phyloP scores from a whole-genome alignment of 768 basidiomycete species.

The Russula compacta region DNA sequence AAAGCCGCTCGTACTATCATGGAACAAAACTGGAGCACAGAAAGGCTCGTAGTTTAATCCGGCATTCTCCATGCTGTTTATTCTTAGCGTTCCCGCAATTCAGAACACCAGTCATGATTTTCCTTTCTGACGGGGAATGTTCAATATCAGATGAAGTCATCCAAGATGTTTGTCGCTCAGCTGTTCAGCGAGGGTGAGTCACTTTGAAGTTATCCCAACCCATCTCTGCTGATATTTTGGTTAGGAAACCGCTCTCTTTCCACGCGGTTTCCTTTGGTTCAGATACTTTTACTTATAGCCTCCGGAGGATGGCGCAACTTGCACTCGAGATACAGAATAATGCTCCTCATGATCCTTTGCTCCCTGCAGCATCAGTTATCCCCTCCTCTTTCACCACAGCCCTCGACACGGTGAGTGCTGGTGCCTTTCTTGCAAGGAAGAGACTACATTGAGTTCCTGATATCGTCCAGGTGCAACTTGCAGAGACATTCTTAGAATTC shows the following conservation, averaged over 20 bases:
- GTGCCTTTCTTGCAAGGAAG: background rate
- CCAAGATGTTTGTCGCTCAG: slow-evolving; percentile 34
- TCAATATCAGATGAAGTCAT: slow-evolving; percentile 29
- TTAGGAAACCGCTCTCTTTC: slow-evolving; percentile 47
- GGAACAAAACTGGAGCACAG: slow-evolving; percentile 41
- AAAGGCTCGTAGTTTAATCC: slow-evolving; percentile 29
- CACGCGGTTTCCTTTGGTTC: slow-evolving; percentile 51
- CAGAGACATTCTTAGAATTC: slow-evolving; percentile 49
- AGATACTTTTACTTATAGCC: slow-evolving; percentile 18
- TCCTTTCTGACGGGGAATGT: slow-evolving; percentile 50
- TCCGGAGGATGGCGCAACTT: slow-evolving; percentile 45
- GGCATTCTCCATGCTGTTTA: background rate
- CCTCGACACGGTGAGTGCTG: slow-evolving; percentile 38
- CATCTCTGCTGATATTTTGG: background rate
- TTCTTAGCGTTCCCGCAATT: background rate
- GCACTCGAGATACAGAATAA: slow-evolving; percentile 39
- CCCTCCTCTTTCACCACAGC: slow-evolving; percentile 43
- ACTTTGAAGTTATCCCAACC: background rate
- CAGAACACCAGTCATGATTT: slow-evolving; percentile 45
- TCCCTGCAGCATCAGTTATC: slow-evolving; percentile 24
- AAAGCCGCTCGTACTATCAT: slow-evolving; percentile 30
- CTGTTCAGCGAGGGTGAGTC: slow-evolving; percentile 37
- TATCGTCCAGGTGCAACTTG: slow-evolving; percentile 37
- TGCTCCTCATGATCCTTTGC: slow-evolving; percentile 34
- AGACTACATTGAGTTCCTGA: background rate